phyloP scores from a whole-genome alignment of 192 early-diverging fungal species.

The Endogone sp. region DNA sequence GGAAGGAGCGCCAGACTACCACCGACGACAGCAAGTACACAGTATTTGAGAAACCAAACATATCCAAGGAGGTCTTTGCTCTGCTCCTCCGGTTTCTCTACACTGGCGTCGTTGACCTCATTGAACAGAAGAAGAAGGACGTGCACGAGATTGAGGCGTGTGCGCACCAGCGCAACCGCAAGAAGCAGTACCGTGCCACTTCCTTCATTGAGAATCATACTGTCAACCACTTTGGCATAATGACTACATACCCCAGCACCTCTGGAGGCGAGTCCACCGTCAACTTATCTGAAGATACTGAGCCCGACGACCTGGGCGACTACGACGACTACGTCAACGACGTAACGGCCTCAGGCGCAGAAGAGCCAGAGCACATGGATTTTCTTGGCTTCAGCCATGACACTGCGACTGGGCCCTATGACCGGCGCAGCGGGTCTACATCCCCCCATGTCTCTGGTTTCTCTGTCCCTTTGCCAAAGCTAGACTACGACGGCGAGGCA shows the following conservation, averaged over 20 bases:
- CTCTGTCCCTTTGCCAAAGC: no score
- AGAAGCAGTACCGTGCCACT: background rate
- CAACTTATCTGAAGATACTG: background rate
- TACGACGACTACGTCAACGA: background rate
- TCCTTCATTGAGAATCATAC: no score
- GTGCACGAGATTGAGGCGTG: background rate
- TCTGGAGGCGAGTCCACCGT: background rate
- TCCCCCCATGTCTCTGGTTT: no score
- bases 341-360: no score
- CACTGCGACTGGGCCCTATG: no score
- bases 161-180: background rate
- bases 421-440: no score
- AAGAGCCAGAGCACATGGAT: no score
- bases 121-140: constrained; percentile 2
- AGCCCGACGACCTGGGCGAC: background rate
- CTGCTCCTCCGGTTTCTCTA: constrained; percentile 11
- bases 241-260: background rate
- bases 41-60: constrained; percentile 15
- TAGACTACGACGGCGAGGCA: constrained; percentile 7
- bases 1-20: background rate
- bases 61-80: constrained; percentile 12
- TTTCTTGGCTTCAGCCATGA: no score
- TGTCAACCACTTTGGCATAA: no score
- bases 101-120: constrained; percentile 11
- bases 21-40: constrained; percentile 4